Percentiles rank a stretch among this genome's conserved stretches.
Evolutionary conservation across 345 rosid genomes (phyloP).

Genomic region (Gossypium rotundifolium): DNA sequence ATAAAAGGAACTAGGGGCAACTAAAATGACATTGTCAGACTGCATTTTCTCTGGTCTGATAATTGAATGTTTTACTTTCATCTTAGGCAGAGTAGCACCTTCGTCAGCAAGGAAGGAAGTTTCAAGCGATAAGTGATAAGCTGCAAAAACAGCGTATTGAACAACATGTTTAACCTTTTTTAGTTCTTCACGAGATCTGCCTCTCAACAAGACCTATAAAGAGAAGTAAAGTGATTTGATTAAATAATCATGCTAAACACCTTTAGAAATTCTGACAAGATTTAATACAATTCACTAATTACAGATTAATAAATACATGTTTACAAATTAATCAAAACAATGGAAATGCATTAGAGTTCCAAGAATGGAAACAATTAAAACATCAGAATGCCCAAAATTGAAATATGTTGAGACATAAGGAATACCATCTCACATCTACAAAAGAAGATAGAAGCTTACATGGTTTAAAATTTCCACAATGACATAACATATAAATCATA

Average conservation of each 20-base stretch:
- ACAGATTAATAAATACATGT: background rate
- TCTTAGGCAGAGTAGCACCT: conserved; percentile 89
- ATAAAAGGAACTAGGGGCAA: conserved; percentile 24
- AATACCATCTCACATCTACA: background rate
- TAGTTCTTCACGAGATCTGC: conserved; percentile 65
- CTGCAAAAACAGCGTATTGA: conserved; percentile 93
- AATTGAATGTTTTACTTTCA: conserved; percentile 34
- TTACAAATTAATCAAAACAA: background rate
- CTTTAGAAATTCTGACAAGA: background rate
- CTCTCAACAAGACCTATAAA: conserved; percentile 73
- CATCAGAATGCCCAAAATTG: background rate
- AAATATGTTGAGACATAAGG: background rate
- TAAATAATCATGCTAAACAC: conserved; percentile 3
- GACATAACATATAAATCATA: background rate
- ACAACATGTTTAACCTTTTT: conserved; percentile 88
- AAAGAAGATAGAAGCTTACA: background rate
- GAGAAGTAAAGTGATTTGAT: conserved; percentile 7
- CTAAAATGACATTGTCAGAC: conserved; percentile 34
- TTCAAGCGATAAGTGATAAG: conserved; percentile 91
- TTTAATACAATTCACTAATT: background rate
- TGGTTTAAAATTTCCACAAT: background rate
- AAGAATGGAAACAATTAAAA: background rate
- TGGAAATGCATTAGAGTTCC: background rate
- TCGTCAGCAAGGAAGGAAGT: conserved; percentile 98
- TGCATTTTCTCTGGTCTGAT: conserved; percentile 39